Evolutionary conservation across 768 basidiomycete genomes (phyloP), one percentile per base, ranked within the genome.

Genomic region (Boletus eberwhitei): DNA sequence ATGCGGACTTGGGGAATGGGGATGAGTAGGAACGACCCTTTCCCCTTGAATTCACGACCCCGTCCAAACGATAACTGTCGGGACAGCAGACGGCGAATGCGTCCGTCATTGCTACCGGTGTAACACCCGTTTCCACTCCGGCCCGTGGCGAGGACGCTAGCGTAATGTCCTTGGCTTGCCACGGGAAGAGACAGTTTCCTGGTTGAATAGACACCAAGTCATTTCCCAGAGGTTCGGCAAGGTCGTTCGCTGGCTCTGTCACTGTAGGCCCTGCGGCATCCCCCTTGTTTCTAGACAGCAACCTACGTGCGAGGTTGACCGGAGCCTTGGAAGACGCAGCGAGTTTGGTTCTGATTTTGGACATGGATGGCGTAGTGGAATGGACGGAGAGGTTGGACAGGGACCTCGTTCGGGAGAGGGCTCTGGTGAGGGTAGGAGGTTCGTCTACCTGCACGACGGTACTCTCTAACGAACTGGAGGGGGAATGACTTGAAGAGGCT

Each of bases 21-120:
- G 79, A 82, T 2, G 87, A 88, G 56, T 84, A 77, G 14, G 86
- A 83, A 37, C 87, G 81, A 22, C 73, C 74, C 64, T 86, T 87
- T 48, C 68, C 69, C 56, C 74, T 81, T 40, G 80, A 36, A 19
- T 48, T 53, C 9, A 55, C 52, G 34, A 50, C 46, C 8, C 61
- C 68, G 3, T 66, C 64, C 13, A 51, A 59, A 34, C 55, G 54
- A n/a, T 54, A 44, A 49, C 48, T 35, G 61, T 59, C 55, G 44
- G 59, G 46, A 58, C 43, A 57, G 59, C 59, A 65, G 11, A 44
- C n/a, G 24, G 53, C 31, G 14, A 48, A 39, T 8, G 38, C 11
- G 19, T 59, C 67, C 19, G 52, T 42, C 35, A 41, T 21, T 14
- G 44, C 9, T 14, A 49, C 48, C 7, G 51, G 57, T 36, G 39